Percentiles rank a stretch among this genome's conserved stretches.
Conservation (phyloP, 1,139 yeast genomes). For the Lodderomyces margitis region DNA sequence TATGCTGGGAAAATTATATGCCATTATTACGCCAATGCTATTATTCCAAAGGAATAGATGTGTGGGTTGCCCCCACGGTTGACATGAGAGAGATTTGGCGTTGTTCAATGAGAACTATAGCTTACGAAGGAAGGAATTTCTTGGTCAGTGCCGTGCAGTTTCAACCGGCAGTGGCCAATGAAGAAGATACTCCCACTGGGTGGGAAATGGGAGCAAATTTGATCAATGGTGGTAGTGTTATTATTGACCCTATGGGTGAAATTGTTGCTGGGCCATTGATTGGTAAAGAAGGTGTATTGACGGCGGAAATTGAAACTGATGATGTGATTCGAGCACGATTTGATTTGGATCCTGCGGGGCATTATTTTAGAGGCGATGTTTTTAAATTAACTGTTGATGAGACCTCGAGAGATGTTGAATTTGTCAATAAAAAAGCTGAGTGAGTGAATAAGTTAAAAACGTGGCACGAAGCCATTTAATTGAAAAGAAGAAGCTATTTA, state of each 20-base stretch:
- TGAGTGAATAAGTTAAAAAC: too few relatives aligned
- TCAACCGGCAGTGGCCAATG: background rate
- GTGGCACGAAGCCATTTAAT: too few relatives aligned
- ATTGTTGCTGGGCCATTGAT: background rate
- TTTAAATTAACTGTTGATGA: background rate
- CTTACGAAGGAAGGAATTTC: background rate
- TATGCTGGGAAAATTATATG: background rate
- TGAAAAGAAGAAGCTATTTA: too few relatives aligned
- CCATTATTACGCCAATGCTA: background rate
- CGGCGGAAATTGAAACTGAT: background rate
- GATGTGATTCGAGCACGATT: background rate
- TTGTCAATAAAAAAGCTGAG: background rate
- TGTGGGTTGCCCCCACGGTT: background rate
- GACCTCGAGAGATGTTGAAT: background rate
- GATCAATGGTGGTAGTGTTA: background rate
- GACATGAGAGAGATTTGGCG: slow-evolving; percentile 1
- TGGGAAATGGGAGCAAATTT: background rate
- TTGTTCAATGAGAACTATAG: background rate
- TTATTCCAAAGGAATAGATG: background rate
- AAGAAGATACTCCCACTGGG: background rate
- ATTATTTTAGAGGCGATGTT: background rate
- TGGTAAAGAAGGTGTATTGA: background rate
- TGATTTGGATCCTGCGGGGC: background rate
- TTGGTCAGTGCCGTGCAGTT: background rate
- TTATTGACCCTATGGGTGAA: background rate